Evolutionary conservation across 805 yeast species (phyloP), one percentile per base, ranked within the genome.

Genomic region (Wickerhamomyces subpelliculosus): DNA sequence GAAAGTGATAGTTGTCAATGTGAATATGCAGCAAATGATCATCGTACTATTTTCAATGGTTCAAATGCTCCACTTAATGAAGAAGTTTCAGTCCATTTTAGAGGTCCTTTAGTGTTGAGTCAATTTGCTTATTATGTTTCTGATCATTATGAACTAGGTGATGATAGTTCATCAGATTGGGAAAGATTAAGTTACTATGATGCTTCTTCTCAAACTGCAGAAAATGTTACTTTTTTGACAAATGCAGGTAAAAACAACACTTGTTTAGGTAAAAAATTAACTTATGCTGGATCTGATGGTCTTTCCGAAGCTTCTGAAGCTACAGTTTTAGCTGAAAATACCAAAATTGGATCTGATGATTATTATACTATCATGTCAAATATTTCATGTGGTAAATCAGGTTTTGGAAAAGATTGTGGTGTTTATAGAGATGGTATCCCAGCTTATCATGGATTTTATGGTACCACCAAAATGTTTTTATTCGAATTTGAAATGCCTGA

Each of bases 371-470:
- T 82, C 40, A 76, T 72, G 55, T 76, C 88, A 19, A 72, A 70
- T 55, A 55, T 72, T 27, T 50, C 73, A 11, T 83, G 90, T 61
- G 78, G 66, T 11, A 52, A 49, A 5, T 76, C 83, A 0, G 78
- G 78, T n/a, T 46, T 58, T 31, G 46, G 49, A 32, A 73, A 75
- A 26, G 79, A 75, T 46, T 83, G 90, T 65, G 89, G 89, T 51
- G 85, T 80, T 34, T 83, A 81, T 60, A 70, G 90, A 62, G 55
- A 57, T n/a, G 88, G 78, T 21, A 79, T 80, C 42, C 84, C 86
- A 17, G 88, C 89, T 3, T 80, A 60, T 53, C 83, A 81, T 50
- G 90, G 90, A 2, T 83, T 65, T 52, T 65, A 68, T 41, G 89
- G 89, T 32, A 55, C 67, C 14, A 72, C 77, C 37, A 83, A 82